A percentile compares a stretch with the other conserved stretches of the same genome.
These are phyloP conservation scores for Saccharomycodes ludwigii DNA, from an alignment of 805 yeast genomes.

Conservation along the genomic window DNA sequence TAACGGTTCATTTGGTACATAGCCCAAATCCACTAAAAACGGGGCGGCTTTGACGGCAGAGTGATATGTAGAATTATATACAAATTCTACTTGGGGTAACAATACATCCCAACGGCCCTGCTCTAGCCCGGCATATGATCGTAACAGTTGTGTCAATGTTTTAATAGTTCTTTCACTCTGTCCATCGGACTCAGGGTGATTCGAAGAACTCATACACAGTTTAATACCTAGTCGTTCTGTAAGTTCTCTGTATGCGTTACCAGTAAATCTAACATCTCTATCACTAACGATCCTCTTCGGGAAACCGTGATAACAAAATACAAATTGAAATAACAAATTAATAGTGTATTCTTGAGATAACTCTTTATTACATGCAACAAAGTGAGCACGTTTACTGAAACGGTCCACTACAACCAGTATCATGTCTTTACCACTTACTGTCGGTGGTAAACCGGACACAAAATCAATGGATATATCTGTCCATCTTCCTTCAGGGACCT, in stretches of 20 bases:
- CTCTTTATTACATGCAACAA: conserved; percentile 7
- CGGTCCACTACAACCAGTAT: conserved; percentile 11
- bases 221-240: conserved; percentile 5
- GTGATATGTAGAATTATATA: conserved; percentile 5
- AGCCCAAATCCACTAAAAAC: conserved; percentile 8
- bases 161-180: conserved; percentile 4
- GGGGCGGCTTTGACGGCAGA: conserved; percentile 1
- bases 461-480: conserved; percentile 11
- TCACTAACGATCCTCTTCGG: conserved; percentile 6
- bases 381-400: conserved; percentile 10
- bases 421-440: conserved; percentile 3
- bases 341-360: conserved; percentile 8
- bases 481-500: conserved; percentile 11
- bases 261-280: conserved; percentile 3
- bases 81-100: conserved; percentile 5
- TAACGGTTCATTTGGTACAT: conserved; percentile 6
- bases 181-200: conserved; percentile 7
- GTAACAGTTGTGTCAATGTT: conserved; percentile 1
- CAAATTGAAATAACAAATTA: conserved; percentile 7
- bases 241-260: conserved; percentile 1
- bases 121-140: background rate
- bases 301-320: conserved; percentile 10
- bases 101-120: conserved; percentile 3
- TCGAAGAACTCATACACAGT: conserved; percentile 1
- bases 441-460: conserved; percentile 8